phyloP scores from a whole-genome alignment of 345 rosid species.

The Psidium guajava region DNA sequence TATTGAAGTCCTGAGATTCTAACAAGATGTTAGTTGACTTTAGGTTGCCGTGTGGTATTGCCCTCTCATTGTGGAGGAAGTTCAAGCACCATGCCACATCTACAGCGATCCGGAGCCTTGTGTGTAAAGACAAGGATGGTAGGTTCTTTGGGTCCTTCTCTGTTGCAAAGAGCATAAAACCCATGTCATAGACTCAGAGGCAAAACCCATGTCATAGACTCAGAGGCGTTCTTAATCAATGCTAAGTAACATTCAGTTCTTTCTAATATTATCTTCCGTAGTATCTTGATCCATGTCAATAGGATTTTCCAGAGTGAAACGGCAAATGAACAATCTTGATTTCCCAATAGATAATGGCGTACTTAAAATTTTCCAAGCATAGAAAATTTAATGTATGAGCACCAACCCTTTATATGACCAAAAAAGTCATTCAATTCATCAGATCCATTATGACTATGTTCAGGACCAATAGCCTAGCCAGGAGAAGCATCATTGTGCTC shows the following conservation, averaged over 20 bases:
- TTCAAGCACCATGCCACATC: constrained; percentile 64
- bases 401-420: background rate
- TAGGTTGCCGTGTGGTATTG: constrained; percentile 92
- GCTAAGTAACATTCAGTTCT: background rate
- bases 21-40: constrained; percentile 76
- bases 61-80: constrained; percentile 68
- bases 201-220: too few relatives aligned
- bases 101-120: constrained; percentile 45
- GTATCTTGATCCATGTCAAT: background rate
- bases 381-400: background rate
- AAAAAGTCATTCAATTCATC: background rate
- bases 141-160: constrained; percentile 37
- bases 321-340: background rate
- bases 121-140: constrained; percentile 43
- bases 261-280: background rate
- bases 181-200: background rate
- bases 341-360: background rate
- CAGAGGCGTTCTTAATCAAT: background rate
- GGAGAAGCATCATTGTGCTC: background rate
- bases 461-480: background rate
- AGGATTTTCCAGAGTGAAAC: background rate
- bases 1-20: constrained; percentile 36
- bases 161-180: background rate
- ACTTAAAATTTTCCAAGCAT: background rate
- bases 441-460: background rate